Base-by-base conservation (phyloP, 2,329 filamentous ascomycete genomes). In the Ophiostoma angusticollis region DNA sequence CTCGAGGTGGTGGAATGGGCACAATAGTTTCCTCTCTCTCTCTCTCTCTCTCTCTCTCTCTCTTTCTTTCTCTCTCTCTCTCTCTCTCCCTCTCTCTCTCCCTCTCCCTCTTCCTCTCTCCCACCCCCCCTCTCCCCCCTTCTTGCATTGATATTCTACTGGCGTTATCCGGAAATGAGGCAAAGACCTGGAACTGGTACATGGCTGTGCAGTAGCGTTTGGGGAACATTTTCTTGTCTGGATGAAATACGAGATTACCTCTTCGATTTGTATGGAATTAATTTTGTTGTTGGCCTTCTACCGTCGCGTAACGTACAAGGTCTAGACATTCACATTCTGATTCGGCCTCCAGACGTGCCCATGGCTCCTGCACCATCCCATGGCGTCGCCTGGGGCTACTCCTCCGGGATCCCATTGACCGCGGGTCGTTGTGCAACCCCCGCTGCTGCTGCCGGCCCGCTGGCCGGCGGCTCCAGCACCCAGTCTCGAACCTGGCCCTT, bases 1-100 rank as follows among this genome's bases (percentile, higher is more conserved):
- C 68, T 98, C 35, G 86, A 96, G 58, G 86, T 91, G 2, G 78
- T 96, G 5, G 83, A 93, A 54, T 95, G 89, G 89, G 83, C 86
- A 5, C 56, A 47, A 35, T 45, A 17, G 28, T 41, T 12, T 8
- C 7, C 5, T 6, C 9, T 32, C 4, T 19, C 16, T 31, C 30
- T 29, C 22, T 23, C 16, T 14, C 1, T 17, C 25, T 22, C 24
- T 9, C 21, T 18, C 23, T n/a, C 18, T 14, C 37, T 21, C 23
- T 18, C 11, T 21, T 22, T 23, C 21, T 30, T 37, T 18, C 9
- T 32, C n/a, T 28, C 5, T 24, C 25, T 13, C 12, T 29, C 11
- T 39, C 27, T 17, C n/a, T n/a, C n/a, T n/a, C n/a, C n/a, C n/a
- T n/a, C n/a, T 9, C 21, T 16, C 18, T 37, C 27, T 18, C 23